phyloP scores from a whole-genome alignment of 148 eudicot genomes.

The Cornus controversa region DNA sequence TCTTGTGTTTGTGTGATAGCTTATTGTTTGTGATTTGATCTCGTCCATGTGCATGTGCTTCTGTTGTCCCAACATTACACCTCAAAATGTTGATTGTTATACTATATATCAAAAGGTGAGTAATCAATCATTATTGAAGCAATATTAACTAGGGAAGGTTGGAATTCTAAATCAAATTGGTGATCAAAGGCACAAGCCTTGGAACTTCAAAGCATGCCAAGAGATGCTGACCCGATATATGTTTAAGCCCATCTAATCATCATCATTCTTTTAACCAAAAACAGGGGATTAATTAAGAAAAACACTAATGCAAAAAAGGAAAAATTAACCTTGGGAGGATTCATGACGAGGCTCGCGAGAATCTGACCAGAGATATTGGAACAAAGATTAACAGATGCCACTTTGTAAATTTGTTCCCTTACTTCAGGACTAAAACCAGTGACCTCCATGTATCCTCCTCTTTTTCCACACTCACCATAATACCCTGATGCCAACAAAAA shows the following conservation, averaged over 20 bases:
- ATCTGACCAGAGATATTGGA: constrained; percentile 94
- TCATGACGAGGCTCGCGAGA: constrained; percentile 91
- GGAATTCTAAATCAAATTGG: no score
- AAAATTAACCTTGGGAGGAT: constrained; percentile 79
- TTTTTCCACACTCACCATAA: constrained; percentile 94
- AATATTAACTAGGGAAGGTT: no score
- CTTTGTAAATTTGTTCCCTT: constrained; percentile 88
- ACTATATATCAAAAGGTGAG: no score
- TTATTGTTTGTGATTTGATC: no score
- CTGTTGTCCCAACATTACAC: no score
- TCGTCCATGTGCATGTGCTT: no score
- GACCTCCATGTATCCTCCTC: constrained; percentile 99
- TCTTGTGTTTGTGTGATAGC: no score
- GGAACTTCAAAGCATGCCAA: no score
- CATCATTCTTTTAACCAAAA: not conserved
- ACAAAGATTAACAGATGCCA: constrained; percentile 87
- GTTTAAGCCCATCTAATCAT: not conserved
- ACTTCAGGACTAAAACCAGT: constrained; percentile 87
- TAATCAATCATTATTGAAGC: no score
- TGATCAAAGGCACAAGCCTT: no score
- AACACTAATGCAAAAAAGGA: not conserved
- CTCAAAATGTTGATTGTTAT: no score
- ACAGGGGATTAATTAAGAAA: not conserved
- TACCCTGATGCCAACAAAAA: constrained; percentile 51
- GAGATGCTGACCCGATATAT: not conserved